Base-by-base conservation (phyloP, 257 asterid species). In the Petunia axillaris region DNA sequence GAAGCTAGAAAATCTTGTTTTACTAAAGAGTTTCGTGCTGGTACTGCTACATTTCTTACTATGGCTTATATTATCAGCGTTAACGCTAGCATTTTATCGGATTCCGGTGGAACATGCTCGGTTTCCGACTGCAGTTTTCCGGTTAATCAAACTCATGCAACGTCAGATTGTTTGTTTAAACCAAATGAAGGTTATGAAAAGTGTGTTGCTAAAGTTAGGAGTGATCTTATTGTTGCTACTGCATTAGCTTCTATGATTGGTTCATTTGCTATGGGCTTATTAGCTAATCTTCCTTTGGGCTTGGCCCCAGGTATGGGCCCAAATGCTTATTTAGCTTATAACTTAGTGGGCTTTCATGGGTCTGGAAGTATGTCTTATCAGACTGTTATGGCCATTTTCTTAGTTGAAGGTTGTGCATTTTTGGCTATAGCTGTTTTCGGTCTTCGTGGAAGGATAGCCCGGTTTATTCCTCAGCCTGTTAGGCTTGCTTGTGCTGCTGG, bases 261-360 rank as follows among this genome's bases (percentile, higher is more conserved):
- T 2, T 91, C 93, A 60, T 75, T 91, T 50, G 90, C 91, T 6
- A 93, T 93, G 97, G 97, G 97, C 81, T 46, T 93, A 3, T 71
- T 93, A 2, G 97, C 97, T 1, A 90, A 93, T 74, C 89, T 93
- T 57, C 97, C 97, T 1, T 40, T 93, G 67, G 97, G 93, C 78
- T 81, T 93, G 41, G 97, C 95, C 46, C 97, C 97, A 0, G 97
- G 97, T 0, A 91, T 91, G 97, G 97, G 97, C 9, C 91, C 93
- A 3, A 91, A 91, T 64, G 93, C 94, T 53, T 93, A 88, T 76
- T 25, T 91, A 46, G 97, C 95, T 59, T 93, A 90, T 80, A 87
- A 90, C 52, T 59, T 93, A 73, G 97, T 93, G 80, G 97, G 97
- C 77, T 93, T 91, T 81, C 97, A 91, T 64, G 97, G 97, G 14